Evolutionary conservation across 2,329 filamentous ascomycete genomes (phyloP).

Genomic region (Aspergillus carbonarius): DNA sequence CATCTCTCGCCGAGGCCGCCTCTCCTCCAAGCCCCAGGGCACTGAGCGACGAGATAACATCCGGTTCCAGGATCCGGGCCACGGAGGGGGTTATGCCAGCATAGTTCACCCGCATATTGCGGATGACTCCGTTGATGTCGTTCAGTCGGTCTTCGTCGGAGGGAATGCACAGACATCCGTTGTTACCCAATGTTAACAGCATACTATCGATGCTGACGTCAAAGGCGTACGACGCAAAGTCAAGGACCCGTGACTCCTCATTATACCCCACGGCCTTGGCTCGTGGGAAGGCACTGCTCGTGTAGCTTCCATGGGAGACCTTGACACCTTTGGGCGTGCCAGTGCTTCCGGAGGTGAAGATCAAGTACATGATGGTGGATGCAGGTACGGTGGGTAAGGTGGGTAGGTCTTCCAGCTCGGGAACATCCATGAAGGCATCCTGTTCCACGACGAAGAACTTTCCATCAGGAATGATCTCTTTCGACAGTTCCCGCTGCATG

Average conservation of each 20-base stretch:
- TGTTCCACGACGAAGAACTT: constrained; percentile 29
- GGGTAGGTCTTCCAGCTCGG: constrained; percentile 7
- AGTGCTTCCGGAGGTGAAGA: constrained; percentile 60
- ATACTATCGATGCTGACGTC: constrained; percentile 57
- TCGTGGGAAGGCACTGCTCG: constrained; percentile 56
- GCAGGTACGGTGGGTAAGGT: constrained; percentile 27
- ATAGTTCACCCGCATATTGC: constrained; percentile 53
- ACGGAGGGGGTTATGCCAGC: constrained; percentile 61
- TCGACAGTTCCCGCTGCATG: constrained; percentile 28
- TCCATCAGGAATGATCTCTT: constrained; percentile 32
- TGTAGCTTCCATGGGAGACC: constrained; percentile 60
- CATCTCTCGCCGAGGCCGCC: constrained; percentile 42
- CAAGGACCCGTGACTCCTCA: constrained; percentile 58
- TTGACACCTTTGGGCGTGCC: constrained; percentile 58
- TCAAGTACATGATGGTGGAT: constrained; percentile 55
- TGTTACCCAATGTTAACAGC: constrained; percentile 55
- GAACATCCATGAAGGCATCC: constrained; percentile 21
- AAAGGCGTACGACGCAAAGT: constrained; percentile 57
- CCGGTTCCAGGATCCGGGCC: constrained; percentile 47
- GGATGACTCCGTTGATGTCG: constrained; percentile 52
- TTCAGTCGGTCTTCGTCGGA: constrained; percentile 49
- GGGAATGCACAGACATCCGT: constrained; percentile 61
- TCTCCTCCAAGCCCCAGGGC: constrained; percentile 47
- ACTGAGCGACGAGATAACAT: constrained; percentile 44
- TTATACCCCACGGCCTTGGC: constrained; percentile 52